These are phyloP conservation scores for Fusarium sp. DNA, from an alignment of 2,329 filamentous ascomycete species.

Conservation along the genomic window DNA sequence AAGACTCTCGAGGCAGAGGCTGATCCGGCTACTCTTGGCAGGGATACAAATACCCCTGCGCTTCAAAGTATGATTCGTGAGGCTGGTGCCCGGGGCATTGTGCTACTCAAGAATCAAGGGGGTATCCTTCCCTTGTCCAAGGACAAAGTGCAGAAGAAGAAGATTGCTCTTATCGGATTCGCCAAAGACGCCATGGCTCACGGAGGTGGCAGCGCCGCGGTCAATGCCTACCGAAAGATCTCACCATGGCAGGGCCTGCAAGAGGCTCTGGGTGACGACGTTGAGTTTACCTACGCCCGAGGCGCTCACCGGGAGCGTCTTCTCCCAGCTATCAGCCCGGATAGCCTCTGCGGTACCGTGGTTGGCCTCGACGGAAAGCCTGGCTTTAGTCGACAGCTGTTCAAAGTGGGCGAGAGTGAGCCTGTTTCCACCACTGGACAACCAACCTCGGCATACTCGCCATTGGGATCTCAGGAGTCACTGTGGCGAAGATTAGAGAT, in stretches of 20 bases:
- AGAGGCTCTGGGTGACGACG: slow-evolving; percentile 33
- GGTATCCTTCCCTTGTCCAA: slow-evolving; percentile 60
- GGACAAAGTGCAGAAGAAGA: slow-evolving; percentile 37
- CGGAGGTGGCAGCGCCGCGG: slow-evolving; percentile 46
- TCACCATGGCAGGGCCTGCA: slow-evolving; percentile 46
- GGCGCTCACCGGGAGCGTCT: slow-evolving; percentile 39
- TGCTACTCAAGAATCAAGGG: slow-evolving; percentile 70
- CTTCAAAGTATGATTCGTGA: slow-evolving; percentile 38
- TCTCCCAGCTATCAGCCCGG: slow-evolving; percentile 26
- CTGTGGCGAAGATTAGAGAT: slow-evolving; percentile 41
- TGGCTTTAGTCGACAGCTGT: slow-evolving; percentile 43
- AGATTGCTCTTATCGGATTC: slow-evolving; percentile 46
- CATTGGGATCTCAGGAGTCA: slow-evolving; percentile 40
- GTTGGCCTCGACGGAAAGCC: slow-evolving; percentile 42
- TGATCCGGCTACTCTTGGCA: neutral
- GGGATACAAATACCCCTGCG: slow-evolving; percentile 39
- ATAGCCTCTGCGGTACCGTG: slow-evolving; percentile 32
- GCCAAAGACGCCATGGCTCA: slow-evolving; percentile 45
- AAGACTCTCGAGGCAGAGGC: slow-evolving; percentile 32
- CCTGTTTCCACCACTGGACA: slow-evolving; percentile 31
- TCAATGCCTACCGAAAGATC: slow-evolving; percentile 47
- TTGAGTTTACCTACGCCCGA: slow-evolving; percentile 38
- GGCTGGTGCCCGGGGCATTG: slow-evolving; percentile 59
- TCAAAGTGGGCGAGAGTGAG: slow-evolving; percentile 32
- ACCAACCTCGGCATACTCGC: slow-evolving; percentile 37